Percentiles rank a stretch among this genome's conserved stretches.
Evolutionary conservation across 2,329 filamentous ascomycete genomes (phyloP).

Genomic region (Diaporthe sp.): DNA sequence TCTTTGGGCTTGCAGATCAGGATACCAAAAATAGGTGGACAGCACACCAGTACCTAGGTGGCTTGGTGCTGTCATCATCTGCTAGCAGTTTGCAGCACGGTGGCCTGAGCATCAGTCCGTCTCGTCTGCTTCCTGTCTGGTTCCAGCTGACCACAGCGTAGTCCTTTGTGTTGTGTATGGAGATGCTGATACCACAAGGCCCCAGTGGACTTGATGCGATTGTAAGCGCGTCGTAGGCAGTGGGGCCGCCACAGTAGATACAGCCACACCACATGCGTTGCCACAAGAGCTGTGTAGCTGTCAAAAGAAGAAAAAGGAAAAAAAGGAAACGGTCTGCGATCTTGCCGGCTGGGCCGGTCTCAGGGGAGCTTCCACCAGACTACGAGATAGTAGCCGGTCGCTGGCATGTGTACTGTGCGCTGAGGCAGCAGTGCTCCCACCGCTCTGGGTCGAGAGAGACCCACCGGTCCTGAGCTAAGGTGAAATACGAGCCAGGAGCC

Average conservation of each 20-base stretch:
- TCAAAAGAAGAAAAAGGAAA: too few relatives aligned
- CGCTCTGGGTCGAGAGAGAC: conserved; percentile 18
- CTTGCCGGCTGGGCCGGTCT: not conserved
- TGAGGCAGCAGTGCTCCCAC: conserved; percentile 10
- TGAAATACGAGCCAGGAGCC: conserved; percentile 17
- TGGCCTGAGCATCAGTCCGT: conserved; percentile 31
- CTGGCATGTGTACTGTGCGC: not conserved
- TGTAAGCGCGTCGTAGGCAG: not conserved
- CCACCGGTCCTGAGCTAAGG: not conserved
- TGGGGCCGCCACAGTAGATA: not conserved
- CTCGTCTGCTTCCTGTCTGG: not conserved
- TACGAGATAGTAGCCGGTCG: not conserved
- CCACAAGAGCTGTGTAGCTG: not conserved
- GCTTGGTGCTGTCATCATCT: conserved; percentile 11
- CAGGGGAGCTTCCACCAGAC: not conserved
- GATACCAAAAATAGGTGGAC: conserved; percentile 28
- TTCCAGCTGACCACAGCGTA: conserved; percentile 11
- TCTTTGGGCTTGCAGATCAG: conserved; percentile 14
- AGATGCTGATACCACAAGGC: not conserved
- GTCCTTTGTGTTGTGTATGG: not conserved
- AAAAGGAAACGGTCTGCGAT: not conserved
- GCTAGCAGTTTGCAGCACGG: not conserved
- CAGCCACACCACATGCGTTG: not conserved
- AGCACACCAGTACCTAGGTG: too few relatives aligned
- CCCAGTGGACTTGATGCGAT: not conserved